Base-by-base conservation (phyloP, 768 basidiomycete species). In the Jaapia argillacea region DNA sequence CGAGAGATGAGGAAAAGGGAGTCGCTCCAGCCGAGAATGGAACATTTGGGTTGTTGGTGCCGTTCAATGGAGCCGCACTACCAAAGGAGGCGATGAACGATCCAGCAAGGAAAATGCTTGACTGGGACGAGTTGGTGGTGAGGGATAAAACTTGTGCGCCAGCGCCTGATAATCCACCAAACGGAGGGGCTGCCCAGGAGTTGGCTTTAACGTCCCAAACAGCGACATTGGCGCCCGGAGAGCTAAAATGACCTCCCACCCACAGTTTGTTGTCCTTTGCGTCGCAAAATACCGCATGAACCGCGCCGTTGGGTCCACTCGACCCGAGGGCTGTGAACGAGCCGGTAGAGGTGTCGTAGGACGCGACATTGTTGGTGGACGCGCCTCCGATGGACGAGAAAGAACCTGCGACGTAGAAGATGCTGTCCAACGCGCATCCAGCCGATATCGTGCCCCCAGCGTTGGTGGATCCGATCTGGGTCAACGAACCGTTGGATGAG, bases 1-100 rank as follows among this genome's bases (percentile, higher is more conserved):
- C 89, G 40, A 96, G 79, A 6, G 90, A 93, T 2, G 87, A 86
- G 3, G 92, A 85, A 58, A 87, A 90, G 0, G 86, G 85, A 0
- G 86, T 82, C 12, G 89, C 86, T 22, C 85, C 81, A 2, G 77
- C 58, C 18, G 90, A 91, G 53, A 77, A 81, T 10, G 88, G 88
- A 3, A 91, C 80, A 46, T 85, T 91, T 7, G 88, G 88, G 56
- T 90, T 91, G 56, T 83, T 83, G 33, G 80, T 79, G 48, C 73
- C 72, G 55, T 79, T 84, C 39, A 77, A 51, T 35, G 63, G 56
- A 24, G 69, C 62, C 4, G 60, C 67, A 48, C 66, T 72, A 36
- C 79, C 78, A 56, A 88, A 92, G 1, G 75, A 65, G 2, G 87
- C 84, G 44, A 84, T 53, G 67, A 99, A 99, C 10, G 83, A 82